Evolutionary conservation across 768 basidiomycete genomes (phyloP).

Genomic region (Hericium rajendrae): DNA sequence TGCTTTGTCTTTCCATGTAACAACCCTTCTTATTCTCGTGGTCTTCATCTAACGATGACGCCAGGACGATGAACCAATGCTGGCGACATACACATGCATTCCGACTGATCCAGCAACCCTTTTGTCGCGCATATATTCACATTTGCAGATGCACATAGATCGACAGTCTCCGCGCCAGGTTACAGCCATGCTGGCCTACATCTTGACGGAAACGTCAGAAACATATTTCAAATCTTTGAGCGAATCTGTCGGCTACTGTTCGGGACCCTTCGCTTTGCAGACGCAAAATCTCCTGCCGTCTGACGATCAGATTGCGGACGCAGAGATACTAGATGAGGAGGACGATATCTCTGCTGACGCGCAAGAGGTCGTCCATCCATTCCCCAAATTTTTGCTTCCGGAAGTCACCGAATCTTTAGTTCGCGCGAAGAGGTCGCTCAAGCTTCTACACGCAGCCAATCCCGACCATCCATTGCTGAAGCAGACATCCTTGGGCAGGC

Average conservation of each 20-base stretch:
- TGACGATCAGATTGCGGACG: conserved; percentile 21
- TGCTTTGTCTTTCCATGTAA: conserved; percentile 49
- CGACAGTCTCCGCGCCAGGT: conserved; percentile 39
- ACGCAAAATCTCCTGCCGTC: neutral
- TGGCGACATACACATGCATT: neutral
- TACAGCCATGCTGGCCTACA: conserved; percentile 51
- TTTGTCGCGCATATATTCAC: conserved; percentile 51
- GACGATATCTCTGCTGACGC: conserved; percentile 23
- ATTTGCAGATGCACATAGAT: conserved; percentile 44
- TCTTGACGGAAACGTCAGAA: conserved; percentile 54
- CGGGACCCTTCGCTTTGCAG: neutral
- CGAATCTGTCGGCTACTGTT: conserved; percentile 44
- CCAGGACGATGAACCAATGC: conserved; percentile 7
- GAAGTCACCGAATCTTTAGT: conserved; percentile 43
- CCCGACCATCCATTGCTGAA: conserved; percentile 54
- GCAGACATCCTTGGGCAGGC: conserved; percentile 7
- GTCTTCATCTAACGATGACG: neutral
- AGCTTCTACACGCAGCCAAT: conserved; percentile 51
- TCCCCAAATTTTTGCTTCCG: conserved; percentile 56
- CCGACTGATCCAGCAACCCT: conserved; percentile 26
- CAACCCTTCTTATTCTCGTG: conserved; percentile 13
- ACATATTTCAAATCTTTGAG: conserved; percentile 54
- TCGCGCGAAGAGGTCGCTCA: conserved; percentile 60
- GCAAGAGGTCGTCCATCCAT: conserved; percentile 25
- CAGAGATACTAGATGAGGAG: conserved; percentile 30